Conservation (phyloP, 106 monocot species). For the Triglochin maritima region DNA sequence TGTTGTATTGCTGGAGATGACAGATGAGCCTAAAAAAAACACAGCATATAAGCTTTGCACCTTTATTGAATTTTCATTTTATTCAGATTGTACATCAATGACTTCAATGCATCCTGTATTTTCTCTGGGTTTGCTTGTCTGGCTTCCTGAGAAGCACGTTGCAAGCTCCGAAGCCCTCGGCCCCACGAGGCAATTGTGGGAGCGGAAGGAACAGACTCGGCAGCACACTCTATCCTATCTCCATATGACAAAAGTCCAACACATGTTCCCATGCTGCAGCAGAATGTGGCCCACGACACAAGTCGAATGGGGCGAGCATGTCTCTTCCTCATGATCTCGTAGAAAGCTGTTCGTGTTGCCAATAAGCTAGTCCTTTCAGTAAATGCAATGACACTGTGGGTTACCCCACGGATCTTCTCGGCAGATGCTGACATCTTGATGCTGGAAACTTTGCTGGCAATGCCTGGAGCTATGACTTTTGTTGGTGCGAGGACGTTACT, state of each 20-base stretch:
- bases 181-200: conserved; percentile 63
- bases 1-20: too few relatives aligned
- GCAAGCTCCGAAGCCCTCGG: conserved; percentile 69
- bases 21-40: too few relatives aligned
- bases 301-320: conserved; percentile 18
- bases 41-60: not conserved
- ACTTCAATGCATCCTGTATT: conserved; percentile 46
- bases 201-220: conserved; percentile 56
- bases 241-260: conserved; percentile 56
- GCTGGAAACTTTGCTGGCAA: conserved; percentile 36
- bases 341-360: conserved; percentile 71
- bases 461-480: conserved; percentile 31
- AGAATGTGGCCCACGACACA: conserved; percentile 60
- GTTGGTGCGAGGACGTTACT: conserved; percentile 49
- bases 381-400: conserved; percentile 52
- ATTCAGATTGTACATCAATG: conserved; percentile 51
- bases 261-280: conserved; percentile 55
- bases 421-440: conserved; percentile 53
- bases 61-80: conserved; percentile 21
- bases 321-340: conserved; percentile 75
- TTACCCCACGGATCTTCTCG: conserved; percentile 68
- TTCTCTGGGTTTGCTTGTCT: conserved; percentile 21
- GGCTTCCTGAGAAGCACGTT: conserved; percentile 42
- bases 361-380: conserved; percentile 70
- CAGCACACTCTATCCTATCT: conserved; percentile 84